phyloP scores from a whole-genome alignment of 805 yeast genomes.

The Candida lessepsii region DNA sequence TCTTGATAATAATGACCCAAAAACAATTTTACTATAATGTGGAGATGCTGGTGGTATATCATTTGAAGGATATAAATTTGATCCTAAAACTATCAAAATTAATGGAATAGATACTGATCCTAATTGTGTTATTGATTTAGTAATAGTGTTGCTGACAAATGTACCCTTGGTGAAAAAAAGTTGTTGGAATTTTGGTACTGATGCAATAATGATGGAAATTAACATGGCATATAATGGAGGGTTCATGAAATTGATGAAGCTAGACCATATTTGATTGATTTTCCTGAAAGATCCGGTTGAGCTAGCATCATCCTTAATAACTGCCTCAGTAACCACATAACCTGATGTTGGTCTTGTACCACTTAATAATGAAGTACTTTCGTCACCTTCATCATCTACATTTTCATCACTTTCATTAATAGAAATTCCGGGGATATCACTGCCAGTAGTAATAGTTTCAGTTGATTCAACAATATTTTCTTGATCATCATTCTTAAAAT shows the following conservation, averaged over 20 bases:
- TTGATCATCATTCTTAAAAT: conserved; percentile 14
- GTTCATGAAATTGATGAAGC: conserved; percentile 49
- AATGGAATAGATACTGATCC: conserved; percentile 78
- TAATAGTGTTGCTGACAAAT: conserved; percentile 63
- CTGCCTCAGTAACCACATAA: conserved; percentile 10
- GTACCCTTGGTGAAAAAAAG: conserved; percentile 52
- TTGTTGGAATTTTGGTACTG: conserved; percentile 56
- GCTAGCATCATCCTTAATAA: conserved; percentile 1
- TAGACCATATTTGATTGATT: conserved; percentile 2
- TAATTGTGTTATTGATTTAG: conserved; percentile 60
- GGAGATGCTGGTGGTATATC: conserved; percentile 67
- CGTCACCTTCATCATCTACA: conserved; percentile 3
- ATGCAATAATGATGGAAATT: conserved; percentile 65
- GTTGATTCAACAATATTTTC: not conserved
- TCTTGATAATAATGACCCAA: conserved; percentile 71
- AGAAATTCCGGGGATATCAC: not conserved
- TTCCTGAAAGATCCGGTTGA: not conserved
- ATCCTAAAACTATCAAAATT: conserved; percentile 71
- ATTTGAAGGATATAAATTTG: conserved; percentile 68
- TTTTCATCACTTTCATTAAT: not conserved
- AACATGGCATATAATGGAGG: conserved; percentile 85
- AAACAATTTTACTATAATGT: conserved; percentile 59
- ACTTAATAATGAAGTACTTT: conserved; percentile 9
- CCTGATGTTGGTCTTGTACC: not conserved
- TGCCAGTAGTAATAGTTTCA: not conserved